Percentiles rank a stretch among this genome's conserved stretches.
These are phyloP conservation scores for Lentinus brumalis DNA, from an alignment of 768 basidiomycete genomes.

Conservation along the genomic window DNA sequence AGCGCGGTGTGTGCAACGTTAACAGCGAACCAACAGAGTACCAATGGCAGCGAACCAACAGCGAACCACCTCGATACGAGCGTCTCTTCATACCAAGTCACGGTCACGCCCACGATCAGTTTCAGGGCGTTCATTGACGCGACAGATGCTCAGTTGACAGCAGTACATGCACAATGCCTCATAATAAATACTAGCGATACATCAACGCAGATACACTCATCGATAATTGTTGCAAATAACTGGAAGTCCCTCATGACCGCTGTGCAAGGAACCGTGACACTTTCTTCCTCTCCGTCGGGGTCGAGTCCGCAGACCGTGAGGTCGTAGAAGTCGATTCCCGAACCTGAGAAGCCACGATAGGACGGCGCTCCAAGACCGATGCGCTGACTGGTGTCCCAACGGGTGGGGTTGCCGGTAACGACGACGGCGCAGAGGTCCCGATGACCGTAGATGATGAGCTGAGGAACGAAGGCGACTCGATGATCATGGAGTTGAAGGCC, in stretches of 20 bases:
- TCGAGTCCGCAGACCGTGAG: not conserved
- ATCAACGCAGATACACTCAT: not conserved
- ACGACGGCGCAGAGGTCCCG: slow-evolving; percentile 1
- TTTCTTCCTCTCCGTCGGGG: slow-evolving; percentile 16
- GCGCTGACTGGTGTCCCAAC: slow-evolving; percentile 1
- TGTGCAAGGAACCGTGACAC: slow-evolving; percentile 31
- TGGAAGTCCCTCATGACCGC: slow-evolving; percentile 6
- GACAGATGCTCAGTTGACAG: not conserved
- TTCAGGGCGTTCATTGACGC: no score
- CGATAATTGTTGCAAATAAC: not conserved
- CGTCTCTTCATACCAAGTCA: no score
- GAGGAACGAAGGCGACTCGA: slow-evolving; percentile 29
- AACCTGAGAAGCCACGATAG: slow-evolving; percentile 23
- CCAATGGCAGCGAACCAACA: not conserved
- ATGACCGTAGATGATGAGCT: slow-evolving; percentile 8
- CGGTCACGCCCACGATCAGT: no score
- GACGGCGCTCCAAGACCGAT: slow-evolving; percentile 18
- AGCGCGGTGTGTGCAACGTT: not conserved
- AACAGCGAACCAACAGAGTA: not conserved
- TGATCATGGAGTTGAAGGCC: not conserved
- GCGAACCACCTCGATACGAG: no score
- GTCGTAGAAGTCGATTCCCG: slow-evolving; percentile 13
- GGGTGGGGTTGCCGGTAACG: not conserved
- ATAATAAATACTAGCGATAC: slow-evolving; percentile 17
- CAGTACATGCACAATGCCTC: not conserved